Percentiles rank a stretch among this genome's conserved stretches.
Conservation (phyloP, 2,329 filamentous ascomycete species). For the Mycogone perniciosa region DNA sequence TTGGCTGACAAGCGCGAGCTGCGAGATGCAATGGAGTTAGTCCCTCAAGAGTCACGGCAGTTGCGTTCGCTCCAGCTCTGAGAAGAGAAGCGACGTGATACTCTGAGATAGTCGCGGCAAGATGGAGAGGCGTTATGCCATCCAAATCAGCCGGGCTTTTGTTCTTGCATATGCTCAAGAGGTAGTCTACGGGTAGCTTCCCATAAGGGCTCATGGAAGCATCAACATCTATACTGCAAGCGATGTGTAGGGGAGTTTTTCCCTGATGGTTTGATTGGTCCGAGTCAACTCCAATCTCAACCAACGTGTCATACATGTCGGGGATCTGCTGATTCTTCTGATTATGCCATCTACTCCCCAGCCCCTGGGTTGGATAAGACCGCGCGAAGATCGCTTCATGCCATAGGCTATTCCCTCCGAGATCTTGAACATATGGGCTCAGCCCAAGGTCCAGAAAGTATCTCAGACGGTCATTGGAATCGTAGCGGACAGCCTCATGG, state of each 20-base stretch:
- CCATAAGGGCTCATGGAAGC: background rate
- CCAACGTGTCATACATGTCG: background rate
- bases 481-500: slow-evolving; percentile 11
- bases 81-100: slow-evolving; percentile 24
- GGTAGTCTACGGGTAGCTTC: slow-evolving; percentile 10
- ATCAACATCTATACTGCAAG: slow-evolving; percentile 6
- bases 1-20: slow-evolving; percentile 24
- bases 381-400: slow-evolving; percentile 15
- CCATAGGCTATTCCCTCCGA: slow-evolving; percentile 18
- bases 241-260: slow-evolving; percentile 19
- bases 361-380: background rate
- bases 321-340: background rate
- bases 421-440: slow-evolving; percentile 15
- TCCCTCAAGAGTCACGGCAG: slow-evolving; percentile 24
- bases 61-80: slow-evolving; percentile 29
- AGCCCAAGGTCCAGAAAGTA: slow-evolving; percentile 9
- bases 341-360: too few species aligned
- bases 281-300: slow-evolving; percentile 13
- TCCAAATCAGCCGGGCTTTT: slow-evolving; percentile 11
- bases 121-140: slow-evolving; percentile 20
- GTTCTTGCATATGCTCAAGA: slow-evolving; percentile 14
- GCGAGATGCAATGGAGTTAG: slow-evolving; percentile 35
- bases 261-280: slow-evolving; percentile 16
- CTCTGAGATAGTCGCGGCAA: slow-evolving; percentile 19
- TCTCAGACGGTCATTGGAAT: background rate